A percentile compares a stretch with the other conserved stretches of the same genome.
Conservation (phyloP, 1,284 basidiomycete genomes). For the Cryptococcus wingfieldii region DNA sequence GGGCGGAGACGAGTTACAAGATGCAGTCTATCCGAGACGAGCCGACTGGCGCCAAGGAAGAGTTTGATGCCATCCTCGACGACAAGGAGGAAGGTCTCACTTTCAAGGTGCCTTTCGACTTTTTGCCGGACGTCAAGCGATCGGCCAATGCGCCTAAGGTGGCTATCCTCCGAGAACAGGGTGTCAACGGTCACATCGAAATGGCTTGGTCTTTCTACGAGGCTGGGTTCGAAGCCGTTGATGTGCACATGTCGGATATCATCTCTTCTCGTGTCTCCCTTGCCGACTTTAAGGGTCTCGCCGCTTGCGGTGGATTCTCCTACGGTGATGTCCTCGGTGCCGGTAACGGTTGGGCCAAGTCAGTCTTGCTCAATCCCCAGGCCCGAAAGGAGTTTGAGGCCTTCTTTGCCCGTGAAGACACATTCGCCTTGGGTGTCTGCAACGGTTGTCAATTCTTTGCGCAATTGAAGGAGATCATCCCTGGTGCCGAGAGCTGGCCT, state of each 20-base stretch:
- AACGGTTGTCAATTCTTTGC: constrained; percentile 98
- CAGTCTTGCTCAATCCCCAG: constrained; percentile 72
- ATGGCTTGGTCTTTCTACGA: constrained; percentile 97
- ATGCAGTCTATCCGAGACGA: constrained; percentile 91
- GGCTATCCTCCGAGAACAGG: constrained; percentile 94
- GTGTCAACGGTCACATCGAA: constrained; percentile 96
- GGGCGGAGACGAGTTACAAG: constrained; percentile 90
- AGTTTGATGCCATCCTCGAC: constrained; percentile 73
- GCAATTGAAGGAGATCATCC: constrained; percentile 79
- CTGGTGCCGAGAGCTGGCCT: constrained; percentile 82
- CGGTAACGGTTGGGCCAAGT: constrained; percentile 96
- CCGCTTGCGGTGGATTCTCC: constrained; percentile 96
- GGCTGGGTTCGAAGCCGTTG: constrained; percentile 89
- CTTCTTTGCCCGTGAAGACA: constrained; percentile 76
- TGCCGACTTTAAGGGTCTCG: constrained; percentile 73
- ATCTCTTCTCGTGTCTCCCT: constrained; percentile 67
- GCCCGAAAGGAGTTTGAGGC: constrained; percentile 69
- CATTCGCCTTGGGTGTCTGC: constrained; percentile 91
- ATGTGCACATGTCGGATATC: constrained; percentile 98
- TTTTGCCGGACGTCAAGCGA: constrained; percentile 51
- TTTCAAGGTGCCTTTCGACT: constrained; percentile 64
- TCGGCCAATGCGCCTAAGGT: constrained; percentile 66
- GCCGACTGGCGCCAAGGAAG: constrained; percentile 69
- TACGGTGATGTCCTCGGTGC: constrained; percentile 98
- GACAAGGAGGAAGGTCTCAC: constrained; percentile 64